Conservation (phyloP, 306 rosid species). For the Fragaria iinumae region DNA sequence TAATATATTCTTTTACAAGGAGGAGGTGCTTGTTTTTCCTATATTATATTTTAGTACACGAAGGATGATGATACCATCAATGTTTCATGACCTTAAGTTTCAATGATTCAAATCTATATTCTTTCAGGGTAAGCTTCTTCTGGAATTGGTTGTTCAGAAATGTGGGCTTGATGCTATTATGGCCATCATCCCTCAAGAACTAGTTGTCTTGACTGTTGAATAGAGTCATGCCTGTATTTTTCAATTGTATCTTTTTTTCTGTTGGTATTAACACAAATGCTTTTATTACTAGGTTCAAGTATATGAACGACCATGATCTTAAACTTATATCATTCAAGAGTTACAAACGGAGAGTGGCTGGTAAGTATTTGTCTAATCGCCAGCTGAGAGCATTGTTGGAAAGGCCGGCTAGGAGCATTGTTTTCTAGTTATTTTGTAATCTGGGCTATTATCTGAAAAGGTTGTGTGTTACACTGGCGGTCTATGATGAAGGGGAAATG, state of each 20-base stretch:
- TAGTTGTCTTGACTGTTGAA: too few species aligned
- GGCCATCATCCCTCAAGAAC: neutral
- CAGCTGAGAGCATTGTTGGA: neutral
- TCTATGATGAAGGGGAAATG: too few species aligned
- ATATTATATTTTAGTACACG: neutral
- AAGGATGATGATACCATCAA: neutral
- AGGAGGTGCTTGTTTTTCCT: constrained; percentile 48
- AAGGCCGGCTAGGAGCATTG: neutral
- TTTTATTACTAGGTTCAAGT: neutral
- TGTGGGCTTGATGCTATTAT: neutral
- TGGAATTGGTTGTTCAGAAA: neutral
- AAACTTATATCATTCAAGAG: too few species aligned
- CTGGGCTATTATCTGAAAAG: too few species aligned
- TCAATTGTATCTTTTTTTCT: neutral
- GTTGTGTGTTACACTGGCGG: too few species aligned
- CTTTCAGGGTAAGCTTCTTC: neutral
- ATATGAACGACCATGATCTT: too few species aligned
- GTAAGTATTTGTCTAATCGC: neutral
- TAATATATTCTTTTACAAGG: constrained; percentile 58
- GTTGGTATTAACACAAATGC: too few species aligned
- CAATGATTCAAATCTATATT: neutral
- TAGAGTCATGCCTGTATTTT: too few species aligned
- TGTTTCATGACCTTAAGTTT: neutral
- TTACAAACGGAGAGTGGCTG: neutral
- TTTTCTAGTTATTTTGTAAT: too few species aligned